Conservation (phyloP, 495 filamentous ascomycete species). For the Penicillium paradoxum region DNA sequence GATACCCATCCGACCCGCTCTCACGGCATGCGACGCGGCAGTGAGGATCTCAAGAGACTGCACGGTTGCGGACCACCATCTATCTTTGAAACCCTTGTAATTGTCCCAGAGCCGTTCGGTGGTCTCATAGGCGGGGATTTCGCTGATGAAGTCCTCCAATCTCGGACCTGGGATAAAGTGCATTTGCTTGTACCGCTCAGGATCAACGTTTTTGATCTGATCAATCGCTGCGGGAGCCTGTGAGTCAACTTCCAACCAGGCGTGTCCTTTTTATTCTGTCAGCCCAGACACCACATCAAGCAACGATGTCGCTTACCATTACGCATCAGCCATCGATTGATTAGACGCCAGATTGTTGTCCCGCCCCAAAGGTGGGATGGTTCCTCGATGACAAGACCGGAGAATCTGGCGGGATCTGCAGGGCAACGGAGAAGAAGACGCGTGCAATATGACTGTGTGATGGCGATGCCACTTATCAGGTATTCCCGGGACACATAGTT, state of each 20-base stretch:
- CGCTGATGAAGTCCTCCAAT: not conserved
- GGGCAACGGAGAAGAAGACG: constrained; percentile 10
- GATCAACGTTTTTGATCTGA: constrained; percentile 4
- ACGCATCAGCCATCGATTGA: constrained; percentile 11
- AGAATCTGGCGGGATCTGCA: not conserved
- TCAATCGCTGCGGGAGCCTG: constrained; percentile 9
- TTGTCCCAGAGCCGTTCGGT: not conserved
- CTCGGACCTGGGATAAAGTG: not conserved
- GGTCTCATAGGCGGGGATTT: not conserved
- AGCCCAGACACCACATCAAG: not conserved
- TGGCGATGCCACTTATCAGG: constrained; percentile 5
- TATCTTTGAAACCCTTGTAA: constrained; percentile 5
- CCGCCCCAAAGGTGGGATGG: constrained; percentile 10
- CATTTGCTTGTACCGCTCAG: constrained; percentile 5
- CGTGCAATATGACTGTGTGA: constrained; percentile 2
- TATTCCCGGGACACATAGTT: not conserved
- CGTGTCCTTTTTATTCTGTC: constrained; percentile 6
- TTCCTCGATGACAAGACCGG: constrained; percentile 9
- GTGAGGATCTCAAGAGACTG: constrained; percentile 10
- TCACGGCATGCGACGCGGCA: constrained; percentile 6
- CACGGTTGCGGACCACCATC: constrained; percentile 7
- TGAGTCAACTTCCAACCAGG: constrained; percentile 10
- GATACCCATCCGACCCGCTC: not conserved
- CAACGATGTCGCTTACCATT: not conserved
- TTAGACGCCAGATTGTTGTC: constrained; percentile 6